Evolutionary conservation across 2,329 filamentous ascomycete species (phyloP), one percentile per base, ranked within the genome.

Genomic region (Rhinocladiella mackenziei): DNA sequence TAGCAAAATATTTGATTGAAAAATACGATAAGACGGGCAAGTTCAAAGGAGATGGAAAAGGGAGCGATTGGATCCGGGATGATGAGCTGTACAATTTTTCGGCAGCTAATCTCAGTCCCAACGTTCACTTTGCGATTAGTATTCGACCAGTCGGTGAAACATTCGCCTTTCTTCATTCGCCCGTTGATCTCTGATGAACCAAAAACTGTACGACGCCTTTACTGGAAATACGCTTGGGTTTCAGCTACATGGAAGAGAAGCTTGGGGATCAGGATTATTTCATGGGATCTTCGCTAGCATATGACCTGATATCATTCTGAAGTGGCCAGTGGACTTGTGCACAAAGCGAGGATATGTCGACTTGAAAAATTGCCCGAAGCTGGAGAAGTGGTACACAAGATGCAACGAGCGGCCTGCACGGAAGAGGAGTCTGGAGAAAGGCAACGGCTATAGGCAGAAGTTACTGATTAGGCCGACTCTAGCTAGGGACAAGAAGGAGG

Each of bases 1-100:
- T 65, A 15, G 51, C 53, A 1, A 55, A 54, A 13, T 64, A 65
- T 44, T 50, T 65, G 10, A 54, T 65, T 19, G 45, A 55, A 2
- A 62, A 55, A 11, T 64, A 62, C 46, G 62, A 65, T 40, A 56
- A 45, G 1, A 26, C 32, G 3, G 55, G 56, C 4, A 54, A 47
- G 29, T 64, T 63, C 45, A 51, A 56, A 19, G 44, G 47, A 29
- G 47, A 55, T 26, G 51, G 52, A 14, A 11, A 22, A 2, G 37
- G 41, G 15, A 46, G 48, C 6, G 60, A 64, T 35, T 56, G 50
- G 51, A 41, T 64, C 10, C 53, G 58, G 11, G 61, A 64, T 37
- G 59, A 61, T 13, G 52, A 53, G 28, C 39, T 64, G 23, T 53
- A 47, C 15, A 57, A 56, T 5, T 58, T 64, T 31, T 58, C 57